Conservation (phyloP, 2,329 filamentous ascomycete genomes). For the Thermoascus crustaceus region DNA sequence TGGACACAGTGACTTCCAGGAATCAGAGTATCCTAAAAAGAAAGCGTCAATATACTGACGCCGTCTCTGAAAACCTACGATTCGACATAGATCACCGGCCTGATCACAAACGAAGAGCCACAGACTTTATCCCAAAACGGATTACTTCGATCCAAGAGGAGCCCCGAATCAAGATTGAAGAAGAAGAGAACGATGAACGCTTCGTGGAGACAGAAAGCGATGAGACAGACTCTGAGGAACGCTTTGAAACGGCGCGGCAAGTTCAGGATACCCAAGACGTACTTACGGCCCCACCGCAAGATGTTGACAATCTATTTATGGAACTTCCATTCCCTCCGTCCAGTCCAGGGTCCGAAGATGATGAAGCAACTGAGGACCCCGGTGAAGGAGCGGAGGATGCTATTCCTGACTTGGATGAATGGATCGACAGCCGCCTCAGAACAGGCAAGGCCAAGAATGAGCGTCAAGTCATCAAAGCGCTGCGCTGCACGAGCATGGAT, state of each 20-base stretch:
- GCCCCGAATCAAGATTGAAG: conserved; percentile 3
- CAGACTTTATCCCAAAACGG: conserved; percentile 3
- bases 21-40: no score
- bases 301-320: conserved; percentile 14
- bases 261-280: conserved; percentile 2
- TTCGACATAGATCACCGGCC: conserved; percentile 2
- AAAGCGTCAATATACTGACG: conserved; percentile 5
- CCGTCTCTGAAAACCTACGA: neutral
- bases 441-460: conserved; percentile 21
- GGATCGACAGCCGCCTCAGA: conserved; percentile 30
- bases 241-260: conserved; percentile 16
- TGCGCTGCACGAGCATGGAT: conserved; percentile 36
- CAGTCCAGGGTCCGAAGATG: conserved; percentile 14
- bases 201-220: conserved; percentile 1
- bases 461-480: conserved; percentile 24
- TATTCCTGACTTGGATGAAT: conserved; percentile 25
- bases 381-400: conserved; percentile 3
- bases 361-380: conserved; percentile 5
- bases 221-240: conserved; percentile 5
- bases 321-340: conserved; percentile 24
- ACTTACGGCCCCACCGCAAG: conserved; percentile 6
- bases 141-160: conserved; percentile 4
- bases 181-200: neutral
- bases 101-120: conserved; percentile 6
- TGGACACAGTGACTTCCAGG: no score